Conservation (phyloP, 257 asterid genomes). For the Rubia yunnanensis region DNA sequence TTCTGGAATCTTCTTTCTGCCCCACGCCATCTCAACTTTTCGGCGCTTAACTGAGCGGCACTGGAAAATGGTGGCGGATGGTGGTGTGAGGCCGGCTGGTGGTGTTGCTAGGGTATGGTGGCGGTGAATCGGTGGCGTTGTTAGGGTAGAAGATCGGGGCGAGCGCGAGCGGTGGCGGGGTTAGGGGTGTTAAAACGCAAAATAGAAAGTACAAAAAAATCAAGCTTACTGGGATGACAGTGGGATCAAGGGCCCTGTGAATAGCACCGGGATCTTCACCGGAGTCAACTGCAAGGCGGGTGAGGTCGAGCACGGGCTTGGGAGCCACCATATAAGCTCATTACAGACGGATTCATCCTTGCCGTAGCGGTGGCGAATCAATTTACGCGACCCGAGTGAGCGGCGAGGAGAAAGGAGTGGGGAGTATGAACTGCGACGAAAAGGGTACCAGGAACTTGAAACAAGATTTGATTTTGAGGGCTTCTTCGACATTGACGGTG, state of each 20-base stretch:
- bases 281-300: conserved; percentile 72
- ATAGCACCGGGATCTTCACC: conserved; percentile 75
- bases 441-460: conserved; percentile 68
- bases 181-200: too few species aligned
- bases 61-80: too few species aligned
- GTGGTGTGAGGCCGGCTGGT: too few species aligned
- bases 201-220: not conserved
- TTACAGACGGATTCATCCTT: conserved; percentile 25
- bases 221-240: conserved; percentile 38
- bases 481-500: conserved; percentile 46
- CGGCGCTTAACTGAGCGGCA: too few species aligned
- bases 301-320: conserved; percentile 63
- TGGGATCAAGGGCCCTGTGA: conserved; percentile 67
- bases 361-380: conserved; percentile 7
- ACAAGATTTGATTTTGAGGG: conserved; percentile 50
- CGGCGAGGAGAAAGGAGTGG: conserved; percentile 14
- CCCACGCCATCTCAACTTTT: too few species aligned
- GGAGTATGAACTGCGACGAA: conserved; percentile 12
- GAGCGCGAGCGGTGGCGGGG: too few species aligned
- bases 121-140: too few species aligned
- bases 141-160: too few species aligned
- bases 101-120: too few species aligned
- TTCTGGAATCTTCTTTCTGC: too few species aligned
- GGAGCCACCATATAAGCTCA: conserved; percentile 71
- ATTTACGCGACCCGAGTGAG: conserved; percentile 17